Conservation (phyloP, 1,284 basidiomycete genomes). For the Apiotrichum brassicae region DNA sequence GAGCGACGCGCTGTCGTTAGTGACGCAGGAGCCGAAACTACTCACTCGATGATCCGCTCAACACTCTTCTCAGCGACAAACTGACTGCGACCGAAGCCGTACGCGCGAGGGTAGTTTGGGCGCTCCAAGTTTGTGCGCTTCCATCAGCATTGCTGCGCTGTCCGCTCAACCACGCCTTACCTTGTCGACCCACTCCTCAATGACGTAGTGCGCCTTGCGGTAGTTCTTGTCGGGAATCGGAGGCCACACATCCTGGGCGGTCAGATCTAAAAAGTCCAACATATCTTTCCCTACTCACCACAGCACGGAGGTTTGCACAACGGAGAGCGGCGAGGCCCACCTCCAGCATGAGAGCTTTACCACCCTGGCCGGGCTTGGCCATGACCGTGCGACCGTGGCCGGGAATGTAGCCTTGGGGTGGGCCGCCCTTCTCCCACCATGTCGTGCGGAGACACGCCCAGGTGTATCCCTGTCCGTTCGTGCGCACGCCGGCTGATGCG, state of each 20-base stretch:
- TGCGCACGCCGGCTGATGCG: conserved; percentile 28
- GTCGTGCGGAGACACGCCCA: conserved; percentile 60
- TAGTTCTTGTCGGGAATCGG: conserved; percentile 72
- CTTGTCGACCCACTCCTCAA: conserved; percentile 71
- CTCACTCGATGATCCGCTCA: conserved; percentile 60
- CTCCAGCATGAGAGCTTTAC: conserved; percentile 58
- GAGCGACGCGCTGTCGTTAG: conserved; percentile 53
- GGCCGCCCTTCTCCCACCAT: conserved; percentile 64
- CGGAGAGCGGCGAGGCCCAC: conserved; percentile 74
- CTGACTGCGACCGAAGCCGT: conserved; percentile 67
- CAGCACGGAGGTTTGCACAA: conserved; percentile 64
- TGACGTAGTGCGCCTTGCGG: conserved; percentile 72
- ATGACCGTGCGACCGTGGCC: conserved; percentile 35
- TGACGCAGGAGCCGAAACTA: background rate
- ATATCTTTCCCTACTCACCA: conserved; percentile 31
- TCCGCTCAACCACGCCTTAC: conserved; percentile 49
- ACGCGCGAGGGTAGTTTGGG: conserved; percentile 32
- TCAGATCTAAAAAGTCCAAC: background rate
- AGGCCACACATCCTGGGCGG: conserved; percentile 64
- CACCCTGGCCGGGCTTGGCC: conserved; percentile 23
- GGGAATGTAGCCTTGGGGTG: conserved; percentile 41
- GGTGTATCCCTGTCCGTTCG: conserved; percentile 54
- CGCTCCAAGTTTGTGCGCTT: conserved; percentile 18
- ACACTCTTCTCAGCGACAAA: conserved; percentile 61
- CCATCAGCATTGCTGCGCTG: background rate